Base-by-base conservation (phyloP, 2,329 filamentous ascomycete species). In the Cladophialophora immunda region DNA sequence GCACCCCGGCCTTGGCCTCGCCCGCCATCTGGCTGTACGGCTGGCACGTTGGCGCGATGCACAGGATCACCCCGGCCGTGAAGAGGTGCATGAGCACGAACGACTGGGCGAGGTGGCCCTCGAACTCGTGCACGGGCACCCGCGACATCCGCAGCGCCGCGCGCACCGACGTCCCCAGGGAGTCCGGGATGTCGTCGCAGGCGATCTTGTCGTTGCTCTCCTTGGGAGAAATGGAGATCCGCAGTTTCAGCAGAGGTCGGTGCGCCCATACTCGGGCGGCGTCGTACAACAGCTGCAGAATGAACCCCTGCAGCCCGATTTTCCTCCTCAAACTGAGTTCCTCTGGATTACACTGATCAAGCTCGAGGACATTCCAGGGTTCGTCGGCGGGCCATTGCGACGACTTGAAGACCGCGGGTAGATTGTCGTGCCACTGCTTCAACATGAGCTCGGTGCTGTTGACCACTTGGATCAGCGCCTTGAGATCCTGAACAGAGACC, bases 91-190 rank as follows among this genome's bases (percentile, higher is more conserved):
- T 59, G 15, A 72, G 67, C 30, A 62, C 65, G 32, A 74, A 72
- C 7, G 72, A 73, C 53, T 65, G 69, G 7, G 67, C 70, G 30
- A 77, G 73, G 32, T 77, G 72, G 22, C 71, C 65, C 55, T 73
- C 68, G 58, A 77, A 75, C 27, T 70, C 64, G 54, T 67, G 66
- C 11, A 76, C 71, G 0, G 74, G 73, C 4, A 73, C 67, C 13
- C 70, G 70, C 17, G 75, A 77, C 58, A 76, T 76, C 13, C 74
- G 73, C 17, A 77, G 67, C 9, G 75, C 75, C 15, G 75, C 74
- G 34, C 69, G 69, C 9, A 75, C 75, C 11, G 73, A 69, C 17
- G 30, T 59, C 3, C 60, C 62, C 13, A 68, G 58, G 1, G 66
- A 68, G 17, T 65, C 58, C 3, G 66, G 59, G 32, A 68, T 19